phyloP scores from a whole-genome alignment of 306 rosid genomes.

The Prunus campanulata region DNA sequence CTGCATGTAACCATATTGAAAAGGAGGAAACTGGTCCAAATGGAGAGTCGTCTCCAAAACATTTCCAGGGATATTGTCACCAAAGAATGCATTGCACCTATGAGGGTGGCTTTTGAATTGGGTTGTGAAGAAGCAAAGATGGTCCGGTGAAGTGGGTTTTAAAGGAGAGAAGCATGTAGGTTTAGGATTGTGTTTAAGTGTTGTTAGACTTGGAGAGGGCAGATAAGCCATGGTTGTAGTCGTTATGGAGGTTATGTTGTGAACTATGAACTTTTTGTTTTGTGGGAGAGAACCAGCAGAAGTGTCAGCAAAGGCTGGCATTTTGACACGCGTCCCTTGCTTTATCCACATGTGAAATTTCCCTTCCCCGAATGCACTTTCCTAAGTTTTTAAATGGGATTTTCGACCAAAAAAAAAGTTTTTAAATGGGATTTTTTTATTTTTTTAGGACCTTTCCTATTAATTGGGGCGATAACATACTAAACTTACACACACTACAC shows the following conservation, averaged over 20 bases:
- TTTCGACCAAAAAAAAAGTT: too few species aligned
- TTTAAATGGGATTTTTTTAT: too few species aligned
- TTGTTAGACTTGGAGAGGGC: slow-evolving; percentile 45
- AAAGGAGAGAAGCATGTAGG: slow-evolving; percentile 30
- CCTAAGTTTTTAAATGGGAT: too few species aligned
- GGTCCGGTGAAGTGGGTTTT: slow-evolving; percentile 29
- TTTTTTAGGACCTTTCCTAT: too few species aligned
- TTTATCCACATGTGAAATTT: slow-evolving; percentile 40
- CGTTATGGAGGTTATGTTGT: slow-evolving; percentile 6
- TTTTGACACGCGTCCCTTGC: slow-evolving; percentile 35
- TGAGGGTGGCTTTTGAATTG: slow-evolving; percentile 29
- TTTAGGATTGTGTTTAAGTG: slow-evolving; percentile 40
- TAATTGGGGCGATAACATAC: too few species aligned
- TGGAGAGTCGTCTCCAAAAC: slow-evolving; percentile 38
- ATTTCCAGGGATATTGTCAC: slow-evolving; percentile 30
- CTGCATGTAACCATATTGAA: slow-evolving; percentile 54
- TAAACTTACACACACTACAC: too few species aligned
- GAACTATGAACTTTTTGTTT: background rate
- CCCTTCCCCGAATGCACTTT: background rate
- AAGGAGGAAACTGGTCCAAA: slow-evolving; percentile 50
- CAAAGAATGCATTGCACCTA: slow-evolving; percentile 56
- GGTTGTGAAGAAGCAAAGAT: slow-evolving; percentile 37
- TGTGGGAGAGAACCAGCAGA: background rate
- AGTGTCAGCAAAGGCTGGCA: slow-evolving; percentile 34
- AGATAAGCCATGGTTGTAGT: slow-evolving; percentile 56